Evolutionary conservation across 768 basidiomycete genomes (phyloP).

Genomic region (Naganishia vishniacii): DNA sequence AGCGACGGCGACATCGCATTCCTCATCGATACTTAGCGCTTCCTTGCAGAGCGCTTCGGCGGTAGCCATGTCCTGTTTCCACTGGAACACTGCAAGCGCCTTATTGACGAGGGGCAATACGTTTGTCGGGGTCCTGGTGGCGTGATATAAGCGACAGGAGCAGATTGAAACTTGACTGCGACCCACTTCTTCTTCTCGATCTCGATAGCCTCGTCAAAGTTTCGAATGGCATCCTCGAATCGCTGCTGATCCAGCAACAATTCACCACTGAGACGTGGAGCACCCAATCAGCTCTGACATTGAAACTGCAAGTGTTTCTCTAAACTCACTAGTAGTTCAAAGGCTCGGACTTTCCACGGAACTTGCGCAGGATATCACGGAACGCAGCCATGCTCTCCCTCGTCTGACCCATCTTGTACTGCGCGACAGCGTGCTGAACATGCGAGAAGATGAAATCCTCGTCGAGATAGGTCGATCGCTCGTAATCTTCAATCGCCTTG

Average conservation of each 20-base stretch:
- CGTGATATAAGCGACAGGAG: too few relatives aligned
- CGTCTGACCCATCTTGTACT: constrained; percentile 79
- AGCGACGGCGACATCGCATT: constrained; percentile 93
- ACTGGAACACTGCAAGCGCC: constrained; percentile 91
- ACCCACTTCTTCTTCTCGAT: constrained; percentile 71
- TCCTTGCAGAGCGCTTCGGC: constrained; percentile 82
- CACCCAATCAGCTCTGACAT: too few relatives aligned
- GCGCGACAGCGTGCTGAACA: constrained; percentile 92
- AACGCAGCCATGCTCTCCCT: constrained; percentile 85
- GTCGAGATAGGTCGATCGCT: constrained; percentile 80
- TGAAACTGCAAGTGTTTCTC: too few relatives aligned
- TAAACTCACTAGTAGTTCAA: constrained; percentile 82
- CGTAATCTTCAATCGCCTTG: constrained; percentile 84
- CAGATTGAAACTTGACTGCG: too few relatives aligned
- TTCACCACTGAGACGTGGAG: constrained; percentile 94
- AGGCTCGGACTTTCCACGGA: constrained; percentile 82
- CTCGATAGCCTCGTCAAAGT: constrained; percentile 86
- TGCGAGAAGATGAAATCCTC: constrained; percentile 89
- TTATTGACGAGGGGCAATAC: constrained; percentile 95
- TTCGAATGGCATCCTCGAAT: constrained; percentile 73
- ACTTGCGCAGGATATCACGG: constrained; percentile 71
- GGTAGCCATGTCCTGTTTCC: constrained; percentile 77
- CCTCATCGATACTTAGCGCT: constrained; percentile 78
- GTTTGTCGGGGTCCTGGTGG: constrained; percentile 54
- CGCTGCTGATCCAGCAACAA: constrained; percentile 84